Evolutionary conservation across 139 green algal species (phyloP), one percentile per base, ranked within the genome.

Genomic region (Micractinium sp.): DNA sequence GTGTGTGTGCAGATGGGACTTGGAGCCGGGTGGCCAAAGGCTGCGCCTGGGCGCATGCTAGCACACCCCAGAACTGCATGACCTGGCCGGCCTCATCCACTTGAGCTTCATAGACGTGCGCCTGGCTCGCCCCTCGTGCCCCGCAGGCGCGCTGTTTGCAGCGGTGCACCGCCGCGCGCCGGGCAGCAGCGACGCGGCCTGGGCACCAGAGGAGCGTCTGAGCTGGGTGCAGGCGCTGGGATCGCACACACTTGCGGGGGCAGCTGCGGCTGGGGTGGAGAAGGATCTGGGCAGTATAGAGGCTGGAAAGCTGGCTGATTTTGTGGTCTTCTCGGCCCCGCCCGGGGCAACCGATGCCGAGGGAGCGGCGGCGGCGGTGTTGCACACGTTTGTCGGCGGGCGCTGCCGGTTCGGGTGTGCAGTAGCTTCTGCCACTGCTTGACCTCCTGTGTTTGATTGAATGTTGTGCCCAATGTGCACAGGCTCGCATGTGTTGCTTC

Each of bases 261-360:
- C 67, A 35, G 41, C 33, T 83, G 76, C 31, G 92, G 93, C 16
- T 22, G 39, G 31, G 87, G 89, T 36, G 76, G 67, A 13, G 75
- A 84, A 22, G 20, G 94, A 86, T 83, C 90, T 35, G 85, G 87
- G 35, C 23, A 71, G n/a, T 69, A 84, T 81, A 87, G 91, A 31
- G 56, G 36, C 67, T 22, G 94, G 93, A 0, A 67, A 85, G 78
- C 60, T 87, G 16, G 95, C 92, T 0, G 95, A 97, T 75, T 96
- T 97, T 85, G 91, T 94, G 18, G 87, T 96, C 33, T 82, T 96
- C 25, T 31, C 19, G 2, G 31, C 33, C 20, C 47, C 33, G n/a
- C 60, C 82, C 0, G 78, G 35, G 14, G 47, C 47, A 5, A 56
- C 7, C 47, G 47, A 56, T 9, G 47, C 47, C 7, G 47, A 5